phyloP scores from a whole-genome alignment of 75 land plant species.

The Pseudotsuga menziesii region DNA sequence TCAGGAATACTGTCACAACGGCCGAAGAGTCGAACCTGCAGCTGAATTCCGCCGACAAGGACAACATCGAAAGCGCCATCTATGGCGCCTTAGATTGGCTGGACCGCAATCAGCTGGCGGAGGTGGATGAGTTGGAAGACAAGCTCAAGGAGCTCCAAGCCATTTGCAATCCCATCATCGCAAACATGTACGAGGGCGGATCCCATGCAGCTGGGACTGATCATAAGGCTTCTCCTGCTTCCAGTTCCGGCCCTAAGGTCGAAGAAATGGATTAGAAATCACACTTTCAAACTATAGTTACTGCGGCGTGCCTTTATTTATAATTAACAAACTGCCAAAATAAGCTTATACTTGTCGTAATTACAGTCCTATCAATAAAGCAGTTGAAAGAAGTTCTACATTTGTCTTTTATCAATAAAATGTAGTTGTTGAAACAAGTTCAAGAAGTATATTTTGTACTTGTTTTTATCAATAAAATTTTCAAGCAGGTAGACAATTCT shows the following conservation, averaged over 20 bases:
- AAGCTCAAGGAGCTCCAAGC: slow-evolving; percentile 33
- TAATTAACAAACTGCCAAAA: too few species aligned
- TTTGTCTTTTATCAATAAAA: too few species aligned
- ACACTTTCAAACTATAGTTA: too few species aligned
- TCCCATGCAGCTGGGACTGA: slow-evolving; percentile 13
- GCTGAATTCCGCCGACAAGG: not conserved
- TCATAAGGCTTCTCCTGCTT: not conserved
- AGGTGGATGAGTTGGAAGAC: slow-evolving; percentile 37
- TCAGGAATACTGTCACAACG: slow-evolving; percentile 42
- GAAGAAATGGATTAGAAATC: slow-evolving; percentile 19
- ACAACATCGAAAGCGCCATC: slow-evolving; percentile 12
- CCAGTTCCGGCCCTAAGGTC: slow-evolving; percentile 22
- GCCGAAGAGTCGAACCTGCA: slow-evolving; percentile 13
- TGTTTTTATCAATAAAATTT: too few species aligned
- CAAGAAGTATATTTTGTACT: too few species aligned
- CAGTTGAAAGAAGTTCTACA: too few species aligned
- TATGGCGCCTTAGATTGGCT: slow-evolving; percentile 28
- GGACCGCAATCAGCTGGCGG: slow-evolving; percentile 36
- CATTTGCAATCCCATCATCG: slow-evolving; percentile 30
- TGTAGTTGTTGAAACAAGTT: too few species aligned
- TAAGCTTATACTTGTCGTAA: too few species aligned
- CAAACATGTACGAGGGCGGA: slow-evolving; percentile 26
- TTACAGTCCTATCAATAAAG: too few species aligned
- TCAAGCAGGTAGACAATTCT: too few species aligned
- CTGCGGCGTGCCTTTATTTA: too few species aligned